A percentile compares a stretch with the other conserved stretches of the same genome.
These are phyloP conservation scores for Salvia rosmarinus DNA, from an alignment of 257 asterid genomes.

Conservation along the genomic window DNA sequence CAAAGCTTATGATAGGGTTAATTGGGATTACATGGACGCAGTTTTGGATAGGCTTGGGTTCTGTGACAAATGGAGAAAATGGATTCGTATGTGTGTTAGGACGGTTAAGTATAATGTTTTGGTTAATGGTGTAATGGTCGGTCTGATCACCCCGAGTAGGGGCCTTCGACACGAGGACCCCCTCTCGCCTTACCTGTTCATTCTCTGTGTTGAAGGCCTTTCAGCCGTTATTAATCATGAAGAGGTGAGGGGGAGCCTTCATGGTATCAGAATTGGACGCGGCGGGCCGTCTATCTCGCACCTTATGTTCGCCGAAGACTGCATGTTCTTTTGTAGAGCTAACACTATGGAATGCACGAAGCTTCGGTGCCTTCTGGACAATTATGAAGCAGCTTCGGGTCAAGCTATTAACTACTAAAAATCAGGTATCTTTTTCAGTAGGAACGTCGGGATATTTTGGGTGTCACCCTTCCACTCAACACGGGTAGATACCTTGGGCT, in stretches of 20 bases:
- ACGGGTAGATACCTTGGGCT: background rate
- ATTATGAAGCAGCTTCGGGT: background rate
- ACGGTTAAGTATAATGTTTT: background rate
- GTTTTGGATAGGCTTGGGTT: background rate
- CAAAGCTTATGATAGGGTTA: background rate
- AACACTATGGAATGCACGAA: background rate
- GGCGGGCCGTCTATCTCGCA: background rate
- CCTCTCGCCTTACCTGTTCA: background rate
- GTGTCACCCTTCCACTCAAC: background rate
- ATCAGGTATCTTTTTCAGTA: background rate
- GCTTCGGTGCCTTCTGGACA: rapidly evolving
- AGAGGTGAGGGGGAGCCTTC: background rate
- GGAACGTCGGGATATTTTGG: background rate
- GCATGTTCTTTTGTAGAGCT: background rate
- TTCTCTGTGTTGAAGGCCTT: background rate
- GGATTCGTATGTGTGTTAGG: background rate
- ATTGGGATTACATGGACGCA: background rate
- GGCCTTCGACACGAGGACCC: background rate
- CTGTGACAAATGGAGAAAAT: background rate
- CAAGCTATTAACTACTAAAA: background rate
- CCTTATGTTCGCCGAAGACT: background rate
- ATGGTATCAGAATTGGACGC: background rate
- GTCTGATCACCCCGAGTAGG: background rate
- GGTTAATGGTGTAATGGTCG: background rate
- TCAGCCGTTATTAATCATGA: background rate